These are phyloP conservation scores for Pythium insidiosum DNA, from an alignment of 352 stramenopile species.

Conservation along the genomic window DNA sequence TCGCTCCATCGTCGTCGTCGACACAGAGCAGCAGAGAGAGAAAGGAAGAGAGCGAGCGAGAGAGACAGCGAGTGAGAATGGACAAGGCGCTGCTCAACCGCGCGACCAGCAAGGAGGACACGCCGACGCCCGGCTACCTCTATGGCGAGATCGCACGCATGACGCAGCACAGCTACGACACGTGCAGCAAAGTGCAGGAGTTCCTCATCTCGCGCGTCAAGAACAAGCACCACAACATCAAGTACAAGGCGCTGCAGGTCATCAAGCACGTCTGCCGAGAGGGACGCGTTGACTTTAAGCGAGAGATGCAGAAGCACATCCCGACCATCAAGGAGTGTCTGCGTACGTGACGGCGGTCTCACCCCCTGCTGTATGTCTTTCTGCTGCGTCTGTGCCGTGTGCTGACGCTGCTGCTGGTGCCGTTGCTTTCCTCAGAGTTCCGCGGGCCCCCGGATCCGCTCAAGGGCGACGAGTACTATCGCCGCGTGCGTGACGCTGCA, in stretches of 20 bases:
- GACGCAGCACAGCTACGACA: constrained; percentile 89
- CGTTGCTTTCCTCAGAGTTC: constrained; percentile 61
- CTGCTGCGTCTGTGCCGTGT: not conserved
- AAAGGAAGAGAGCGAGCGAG: too few species aligned
- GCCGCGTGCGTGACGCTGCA: constrained; percentile 85
- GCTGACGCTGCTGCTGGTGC: too few species aligned
- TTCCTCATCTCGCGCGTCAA: constrained; percentile 89
- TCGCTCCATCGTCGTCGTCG: too few species aligned
- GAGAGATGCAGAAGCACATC: constrained; percentile 89
- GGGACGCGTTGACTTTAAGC: constrained; percentile 86
- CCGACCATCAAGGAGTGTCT: constrained; percentile 89
- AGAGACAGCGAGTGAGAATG: constrained; percentile 32
- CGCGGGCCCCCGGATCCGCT: constrained; percentile 88
- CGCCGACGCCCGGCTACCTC: constrained; percentile 94
- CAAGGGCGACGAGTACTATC: constrained; percentile 92
- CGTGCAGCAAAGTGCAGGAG: constrained; percentile 81
- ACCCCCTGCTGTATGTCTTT: not conserved
- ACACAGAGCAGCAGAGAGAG: too few species aligned
- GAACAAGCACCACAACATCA: constrained; percentile 95
- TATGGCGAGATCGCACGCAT: constrained; percentile 95
- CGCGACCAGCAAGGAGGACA: constrained; percentile 91
- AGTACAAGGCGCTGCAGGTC: constrained; percentile 91
- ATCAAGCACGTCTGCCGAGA: constrained; percentile 91
- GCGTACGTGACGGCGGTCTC: constrained; percentile 29
- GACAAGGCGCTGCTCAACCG: constrained; percentile 90